Evolutionary conservation across 306 rosid species (phyloP), one percentile per base, ranked within the genome.

Genomic region (Cercis canadensis): DNA sequence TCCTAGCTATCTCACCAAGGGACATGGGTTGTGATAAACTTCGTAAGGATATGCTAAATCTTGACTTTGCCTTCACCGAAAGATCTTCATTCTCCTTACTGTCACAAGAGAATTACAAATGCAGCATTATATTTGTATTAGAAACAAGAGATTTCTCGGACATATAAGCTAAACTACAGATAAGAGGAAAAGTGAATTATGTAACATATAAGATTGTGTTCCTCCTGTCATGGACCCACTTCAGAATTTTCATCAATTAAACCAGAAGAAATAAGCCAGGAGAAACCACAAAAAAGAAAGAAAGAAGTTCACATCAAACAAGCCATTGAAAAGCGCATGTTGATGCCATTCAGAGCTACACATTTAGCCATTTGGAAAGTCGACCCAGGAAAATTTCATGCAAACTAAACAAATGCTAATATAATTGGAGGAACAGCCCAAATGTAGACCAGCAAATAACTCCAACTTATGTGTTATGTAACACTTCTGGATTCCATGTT

Each of bases 21-120:
- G 96, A 89, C 90, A 94, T 84, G 2, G 97, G 98, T n/a, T 89
- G 91, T 6, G 91, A 81, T 49, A 94, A 80, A 84, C 82, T 71
- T 17, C 97, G 86, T 6, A 94, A 69, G 54, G 92, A 89, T 65
- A 80, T 81, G 86, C 96, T 90, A 24, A 94, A 90, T 83, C 70
- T 87, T 47, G 90, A 82, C 78, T 81, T 90, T n/a, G 96, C 87
- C 69, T 87, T 94, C 64, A 57, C 85, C 0, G 97, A 86, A 49
- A 90, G 96, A 85, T 94, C 95, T 81, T 87, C 95, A 59, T 72
- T 83, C 66, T 83, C 97, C 81, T 77, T 84, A 37, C 98, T 88
- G 89, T 65, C 59, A 77, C 15, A 75, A 60, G 15, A 70, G 19
- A 52, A 78, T 13, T 46, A 21, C 57, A 67, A 15, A 72, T 63